Percentiles rank a stretch among this genome's conserved stretches.
phyloP scores from a whole-genome alignment of 345 rosid genomes.

The Orychophragmus violaceus region DNA sequence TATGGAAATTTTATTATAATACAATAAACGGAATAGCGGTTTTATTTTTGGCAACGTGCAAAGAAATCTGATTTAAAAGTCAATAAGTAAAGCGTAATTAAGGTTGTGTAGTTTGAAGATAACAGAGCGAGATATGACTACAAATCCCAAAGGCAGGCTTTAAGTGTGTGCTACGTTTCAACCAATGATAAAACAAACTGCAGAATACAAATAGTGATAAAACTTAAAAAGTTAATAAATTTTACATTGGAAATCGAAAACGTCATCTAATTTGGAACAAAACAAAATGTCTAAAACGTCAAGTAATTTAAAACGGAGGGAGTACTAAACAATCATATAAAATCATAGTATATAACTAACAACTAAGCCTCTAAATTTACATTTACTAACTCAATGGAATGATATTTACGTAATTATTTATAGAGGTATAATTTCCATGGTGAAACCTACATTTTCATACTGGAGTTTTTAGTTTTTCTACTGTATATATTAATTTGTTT shows the following conservation, averaged over 20 bases:
- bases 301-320: too few species aligned
- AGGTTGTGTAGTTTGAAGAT: not conserved
- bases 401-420: not conserved
- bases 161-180: constrained; percentile 22
- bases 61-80: not conserved
- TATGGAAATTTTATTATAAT: not conserved
- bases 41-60: not conserved
- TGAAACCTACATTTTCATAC: not conserved
- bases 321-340: not conserved
- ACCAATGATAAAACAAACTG: too few species aligned
- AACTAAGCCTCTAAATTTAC: not conserved
- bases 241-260: too few species aligned
- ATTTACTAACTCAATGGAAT: not conserved
- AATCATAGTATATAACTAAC: not conserved
- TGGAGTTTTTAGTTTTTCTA: not conserved
- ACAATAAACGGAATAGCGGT: not conserved
- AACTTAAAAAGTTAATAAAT: too few species aligned
- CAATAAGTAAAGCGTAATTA: not conserved
- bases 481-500: not conserved
- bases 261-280: too few species aligned
- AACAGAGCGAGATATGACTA: not conserved
- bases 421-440: not conserved
- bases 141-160: constrained; percentile 23
- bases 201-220: too few species aligned
- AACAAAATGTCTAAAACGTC: too few species aligned